Conservation (phyloP, 1,139 yeast species). For the Suhomyces bribrorum region DNA sequence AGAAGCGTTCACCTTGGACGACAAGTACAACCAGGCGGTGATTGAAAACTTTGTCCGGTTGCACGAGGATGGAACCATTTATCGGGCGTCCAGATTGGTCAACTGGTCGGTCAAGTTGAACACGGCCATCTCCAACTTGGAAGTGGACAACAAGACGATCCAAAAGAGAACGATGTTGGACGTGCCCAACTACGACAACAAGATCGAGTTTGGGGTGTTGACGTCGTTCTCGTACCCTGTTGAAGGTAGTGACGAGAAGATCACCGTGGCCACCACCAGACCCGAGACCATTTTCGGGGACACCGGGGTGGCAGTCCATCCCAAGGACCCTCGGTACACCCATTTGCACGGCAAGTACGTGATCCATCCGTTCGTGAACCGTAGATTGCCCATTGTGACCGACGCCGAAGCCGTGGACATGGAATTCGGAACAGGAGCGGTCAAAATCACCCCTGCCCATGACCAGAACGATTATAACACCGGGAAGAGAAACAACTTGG, state of each 20-base stretch:
- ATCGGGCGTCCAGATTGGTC: conserved; percentile 89
- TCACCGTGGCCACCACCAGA: conserved; percentile 96
- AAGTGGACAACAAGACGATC: conserved; percentile 89
- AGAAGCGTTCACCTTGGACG: conserved; percentile 91
- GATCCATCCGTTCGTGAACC: conserved; percentile 85
- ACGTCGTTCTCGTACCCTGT: conserved; percentile 92
- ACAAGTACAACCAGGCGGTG: conserved; percentile 76
- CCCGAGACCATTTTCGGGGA: conserved; percentile 98
- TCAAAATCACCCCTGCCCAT: conserved; percentile 97
- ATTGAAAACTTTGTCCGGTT: conserved; percentile 87
- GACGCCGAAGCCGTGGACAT: conserved; percentile 95
- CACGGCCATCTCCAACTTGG: conserved; percentile 94
- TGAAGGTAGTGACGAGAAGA: conserved; percentile 82
- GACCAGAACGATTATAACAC: conserved; percentile 96
- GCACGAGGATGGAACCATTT: conserved; percentile 93
- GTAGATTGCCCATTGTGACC: conserved; percentile 81
- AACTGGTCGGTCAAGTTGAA: conserved; percentile 96
- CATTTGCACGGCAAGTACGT: conserved; percentile 95
- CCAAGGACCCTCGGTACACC: conserved; percentile 86
- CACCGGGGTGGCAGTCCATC: conserved; percentile 96
- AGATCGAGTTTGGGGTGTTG: conserved; percentile 93
- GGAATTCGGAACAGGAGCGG: conserved; percentile 99
- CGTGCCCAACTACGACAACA: conserved; percentile 88
- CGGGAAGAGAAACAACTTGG: conserved; percentile 91
- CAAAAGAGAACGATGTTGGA: conserved; percentile 77